phyloP scores from a whole-genome alignment of 305 asterid genomes.

The Solanum hybrid region DNA sequence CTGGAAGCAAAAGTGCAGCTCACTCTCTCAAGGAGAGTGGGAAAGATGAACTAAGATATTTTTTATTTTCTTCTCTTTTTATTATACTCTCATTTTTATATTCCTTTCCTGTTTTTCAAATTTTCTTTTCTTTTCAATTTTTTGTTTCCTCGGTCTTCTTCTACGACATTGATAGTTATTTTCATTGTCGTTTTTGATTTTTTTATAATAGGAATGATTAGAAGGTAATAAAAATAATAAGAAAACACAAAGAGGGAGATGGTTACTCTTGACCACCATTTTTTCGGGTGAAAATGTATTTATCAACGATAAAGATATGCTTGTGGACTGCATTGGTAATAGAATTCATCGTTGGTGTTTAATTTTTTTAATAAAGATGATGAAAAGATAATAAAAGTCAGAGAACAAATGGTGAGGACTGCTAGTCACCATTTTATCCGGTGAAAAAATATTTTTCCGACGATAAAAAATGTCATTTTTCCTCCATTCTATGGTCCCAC shows the following conservation, averaged over 20 bases:
- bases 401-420: not conserved
- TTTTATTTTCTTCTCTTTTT: not conserved
- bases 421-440: not conserved
- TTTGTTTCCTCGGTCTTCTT: not conserved
- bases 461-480: not conserved
- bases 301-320: not conserved
- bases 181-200: not conserved
- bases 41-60: not conserved
- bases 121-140: not conserved
- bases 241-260: not conserved
- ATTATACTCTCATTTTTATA: not conserved
- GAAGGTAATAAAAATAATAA: not conserved
- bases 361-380: not conserved
- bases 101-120: not conserved
- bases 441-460: not conserved
- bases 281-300: not conserved
- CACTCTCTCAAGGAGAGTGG: not conserved
- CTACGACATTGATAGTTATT: not conserved
- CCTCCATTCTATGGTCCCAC: not conserved
- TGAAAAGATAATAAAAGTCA: not conserved
- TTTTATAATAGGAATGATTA: not conserved
- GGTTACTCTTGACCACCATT: not conserved
- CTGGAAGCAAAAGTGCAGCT: not conserved
- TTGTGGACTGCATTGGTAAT: not conserved
- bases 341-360: not conserved